A percentile compares a stretch with the other conserved stretches of the same genome.
Conservation (phyloP, 1,139 yeast genomes). For the Debaryomyces robertsiae region DNA sequence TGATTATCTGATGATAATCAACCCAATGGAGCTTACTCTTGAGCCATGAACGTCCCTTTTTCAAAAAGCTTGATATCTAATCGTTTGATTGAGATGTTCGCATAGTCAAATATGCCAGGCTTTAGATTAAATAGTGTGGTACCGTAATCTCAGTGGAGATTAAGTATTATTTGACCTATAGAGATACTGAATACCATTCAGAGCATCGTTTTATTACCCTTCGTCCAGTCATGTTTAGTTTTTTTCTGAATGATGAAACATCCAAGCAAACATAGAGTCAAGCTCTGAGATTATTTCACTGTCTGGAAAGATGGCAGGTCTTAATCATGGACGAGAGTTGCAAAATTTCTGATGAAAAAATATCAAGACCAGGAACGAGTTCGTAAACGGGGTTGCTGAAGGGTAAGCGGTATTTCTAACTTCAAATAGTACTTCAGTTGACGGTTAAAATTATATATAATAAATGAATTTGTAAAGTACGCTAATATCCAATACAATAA, state of each 20-base stretch:
- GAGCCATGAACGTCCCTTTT: constrained; percentile 57
- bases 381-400: neutral
- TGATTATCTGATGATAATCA: constrained; percentile 44
- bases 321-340: constrained; percentile 49
- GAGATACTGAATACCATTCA: constrained; percentile 11
- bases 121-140: constrained; percentile 19
- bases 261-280: constrained; percentile 88
- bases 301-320: constrained; percentile 53
- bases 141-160: constrained; percentile 25
- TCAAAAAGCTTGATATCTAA: constrained; percentile 32
- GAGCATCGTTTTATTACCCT: constrained; percentile 15
- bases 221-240: constrained; percentile 1
- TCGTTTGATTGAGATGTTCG: constrained; percentile 35
- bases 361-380: neutral
- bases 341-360: constrained; percentile 31
- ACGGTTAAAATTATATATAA: neutral
- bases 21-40: constrained; percentile 95
- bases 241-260: constrained; percentile 70
- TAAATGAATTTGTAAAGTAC: neutral
- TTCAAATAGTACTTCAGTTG: constrained; percentile 5
- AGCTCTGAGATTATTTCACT: constrained; percentile 71
- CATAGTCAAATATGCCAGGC: constrained; percentile 77
- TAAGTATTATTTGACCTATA: constrained; percentile 25
- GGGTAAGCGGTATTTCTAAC: constrained; percentile 2
- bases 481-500: neutral